phyloP scores from a whole-genome alignment of 441 rosid species.

The Kokia cookei region DNA sequence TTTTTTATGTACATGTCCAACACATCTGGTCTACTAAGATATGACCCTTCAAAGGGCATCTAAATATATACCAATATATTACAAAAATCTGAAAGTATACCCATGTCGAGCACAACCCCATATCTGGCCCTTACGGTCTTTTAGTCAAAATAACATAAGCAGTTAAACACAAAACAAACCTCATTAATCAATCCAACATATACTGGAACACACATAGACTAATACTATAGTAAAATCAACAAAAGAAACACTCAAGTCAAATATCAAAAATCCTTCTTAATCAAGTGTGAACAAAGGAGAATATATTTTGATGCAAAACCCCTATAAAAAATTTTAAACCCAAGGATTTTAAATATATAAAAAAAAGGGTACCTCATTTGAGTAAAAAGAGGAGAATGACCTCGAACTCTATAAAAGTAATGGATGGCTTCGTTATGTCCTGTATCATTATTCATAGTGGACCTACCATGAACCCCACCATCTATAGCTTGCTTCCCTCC shows the following conservation, averaged over 20 bases:
- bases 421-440: constrained; percentile 61
- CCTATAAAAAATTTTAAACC: neutral
- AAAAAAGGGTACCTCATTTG: constrained; percentile 45
- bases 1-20: too few species aligned
- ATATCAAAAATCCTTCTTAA: neutral
- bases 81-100: too few species aligned
- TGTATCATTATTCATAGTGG: constrained; percentile 21
- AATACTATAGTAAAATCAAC: neutral
- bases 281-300: neutral
- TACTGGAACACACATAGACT: neutral
- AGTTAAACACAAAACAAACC: neutral
- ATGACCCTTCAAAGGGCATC: too few species aligned
- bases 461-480: constrained; percentile 29
- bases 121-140: too few species aligned
- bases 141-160: neutral
- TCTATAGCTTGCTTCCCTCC: constrained; percentile 71
- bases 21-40: too few species aligned
- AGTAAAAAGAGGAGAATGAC: constrained; percentile 42
- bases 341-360: neutral
- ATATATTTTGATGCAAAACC: neutral
- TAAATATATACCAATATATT: too few species aligned
- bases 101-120: too few species aligned
- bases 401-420: constrained; percentile 45
- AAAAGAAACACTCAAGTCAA: neutral
- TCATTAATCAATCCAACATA: neutral